phyloP scores from a whole-genome alignment of 1,139 yeast genomes.

The Blastobotrys arbuscula region DNA sequence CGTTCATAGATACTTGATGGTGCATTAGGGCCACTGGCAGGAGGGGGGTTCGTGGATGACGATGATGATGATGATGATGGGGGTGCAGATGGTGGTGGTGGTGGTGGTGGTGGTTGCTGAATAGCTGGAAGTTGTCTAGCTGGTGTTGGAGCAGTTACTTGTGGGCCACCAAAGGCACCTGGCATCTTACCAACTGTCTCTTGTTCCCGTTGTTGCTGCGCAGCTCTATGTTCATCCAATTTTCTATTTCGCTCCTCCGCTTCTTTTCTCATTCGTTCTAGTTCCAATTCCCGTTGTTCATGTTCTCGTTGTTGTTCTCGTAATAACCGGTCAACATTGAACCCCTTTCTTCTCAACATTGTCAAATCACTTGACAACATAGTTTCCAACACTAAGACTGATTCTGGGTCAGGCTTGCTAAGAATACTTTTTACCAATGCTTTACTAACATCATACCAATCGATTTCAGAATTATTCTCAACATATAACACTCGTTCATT shows the following conservation, averaged over 20 bases:
- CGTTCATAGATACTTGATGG: background rate
- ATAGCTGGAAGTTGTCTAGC: too few species aligned
- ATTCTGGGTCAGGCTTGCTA: conserved; percentile 35
- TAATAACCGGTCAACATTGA: conserved; percentile 35
- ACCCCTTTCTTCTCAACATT: conserved; percentile 36
- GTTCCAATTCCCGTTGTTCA: conserved; percentile 14
- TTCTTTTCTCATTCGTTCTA: conserved; percentile 13
- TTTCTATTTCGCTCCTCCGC: conserved; percentile 11
- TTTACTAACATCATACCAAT: conserved; percentile 38
- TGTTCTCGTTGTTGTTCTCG: conserved; percentile 23
- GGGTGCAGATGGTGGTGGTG: background rate
- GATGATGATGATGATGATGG: background rate
- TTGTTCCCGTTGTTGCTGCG: conserved; percentile 2
- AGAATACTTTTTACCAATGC: conserved; percentile 31
- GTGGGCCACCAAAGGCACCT: conserved; percentile 3
- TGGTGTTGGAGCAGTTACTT: background rate
- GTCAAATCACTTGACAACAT: conserved; percentile 32
- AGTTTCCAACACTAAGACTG: conserved; percentile 37
- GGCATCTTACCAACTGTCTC: conserved; percentile 4
- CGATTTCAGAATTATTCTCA: conserved; percentile 20
- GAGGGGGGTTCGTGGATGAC: background rate
- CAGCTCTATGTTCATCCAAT: conserved; percentile 12
- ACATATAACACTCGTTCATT: conserved; percentile 17
- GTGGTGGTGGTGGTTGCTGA: background rate
- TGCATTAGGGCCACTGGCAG: background rate